These are phyloP conservation scores for Tetrahymena malaccensis DNA, from an alignment of 73 alveolate species.

Conservation along the genomic window DNA sequence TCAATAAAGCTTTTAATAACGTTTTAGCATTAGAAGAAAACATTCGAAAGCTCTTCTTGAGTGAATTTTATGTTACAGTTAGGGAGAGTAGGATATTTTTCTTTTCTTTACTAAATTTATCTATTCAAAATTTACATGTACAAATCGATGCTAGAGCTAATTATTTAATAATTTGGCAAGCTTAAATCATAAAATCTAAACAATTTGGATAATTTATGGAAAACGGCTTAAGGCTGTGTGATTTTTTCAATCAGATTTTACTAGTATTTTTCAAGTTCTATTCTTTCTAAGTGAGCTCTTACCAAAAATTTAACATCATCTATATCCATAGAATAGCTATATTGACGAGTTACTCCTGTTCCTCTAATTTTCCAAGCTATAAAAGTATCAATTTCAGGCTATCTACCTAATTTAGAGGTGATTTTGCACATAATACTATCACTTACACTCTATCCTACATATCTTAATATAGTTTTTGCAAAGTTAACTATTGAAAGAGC, in stretches of 20 bases:
- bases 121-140: background rate
- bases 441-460: background rate
- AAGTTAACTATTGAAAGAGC: background rate
- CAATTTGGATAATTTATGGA: background rate
- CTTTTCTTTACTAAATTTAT: background rate
- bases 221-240: background rate
- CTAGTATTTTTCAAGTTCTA: background rate
- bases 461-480: background rate
- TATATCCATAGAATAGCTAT: background rate
- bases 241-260: background rate
- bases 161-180: background rate
- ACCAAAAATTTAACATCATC: background rate
- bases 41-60: background rate
- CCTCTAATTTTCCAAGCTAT: background rate
- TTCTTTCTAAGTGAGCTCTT: background rate
- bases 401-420: background rate
- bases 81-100: background rate
- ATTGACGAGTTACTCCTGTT: background rate
- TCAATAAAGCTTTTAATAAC: background rate
- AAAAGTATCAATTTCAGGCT: background rate
- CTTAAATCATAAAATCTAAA: background rate
- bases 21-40: background rate
- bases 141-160: background rate
- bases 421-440: background rate
- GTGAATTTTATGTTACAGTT: background rate